Conservation (phyloP, 345 rosid genomes). For the Sonneratia alba region DNA sequence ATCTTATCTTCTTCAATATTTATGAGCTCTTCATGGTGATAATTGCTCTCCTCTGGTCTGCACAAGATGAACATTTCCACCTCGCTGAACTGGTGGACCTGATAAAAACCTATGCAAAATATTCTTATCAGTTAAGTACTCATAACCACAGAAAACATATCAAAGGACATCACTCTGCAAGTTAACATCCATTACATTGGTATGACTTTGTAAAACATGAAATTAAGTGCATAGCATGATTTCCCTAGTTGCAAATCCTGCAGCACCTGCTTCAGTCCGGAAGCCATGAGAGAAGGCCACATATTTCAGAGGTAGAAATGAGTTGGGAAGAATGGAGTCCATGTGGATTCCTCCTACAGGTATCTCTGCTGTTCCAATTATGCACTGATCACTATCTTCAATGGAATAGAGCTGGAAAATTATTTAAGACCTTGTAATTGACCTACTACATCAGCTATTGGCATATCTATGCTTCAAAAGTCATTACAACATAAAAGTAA, state of each 20-base stretch:
- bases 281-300: conserved; percentile 87
- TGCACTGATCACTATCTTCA: conserved; percentile 79
- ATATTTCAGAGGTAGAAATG: conserved; percentile 62
- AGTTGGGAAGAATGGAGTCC: conserved; percentile 73
- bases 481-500: background rate
- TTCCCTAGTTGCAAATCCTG: conserved; percentile 76
- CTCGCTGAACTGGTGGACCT: conserved; percentile 95
- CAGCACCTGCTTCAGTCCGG: conserved; percentile 97
- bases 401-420: conserved; percentile 68
- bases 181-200: background rate
- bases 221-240: background rate
- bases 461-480: background rate
- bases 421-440: conserved; percentile 2
- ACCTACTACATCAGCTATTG: background rate
- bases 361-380: conserved; percentile 94
- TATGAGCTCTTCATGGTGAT: conserved; percentile 67
- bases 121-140: background rate
- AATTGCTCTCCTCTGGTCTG: conserved; percentile 64
- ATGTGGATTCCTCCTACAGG: conserved; percentile 94
- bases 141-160: background rate
- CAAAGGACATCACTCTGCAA: background rate
- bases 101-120: conserved; percentile 70
- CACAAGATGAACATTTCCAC: conserved; percentile 82
- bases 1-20: conserved; percentile 82
- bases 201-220: background rate